Base-by-base conservation (phyloP, 176 grass and related monocot genomes). In the Phoenix roebelenii region DNA sequence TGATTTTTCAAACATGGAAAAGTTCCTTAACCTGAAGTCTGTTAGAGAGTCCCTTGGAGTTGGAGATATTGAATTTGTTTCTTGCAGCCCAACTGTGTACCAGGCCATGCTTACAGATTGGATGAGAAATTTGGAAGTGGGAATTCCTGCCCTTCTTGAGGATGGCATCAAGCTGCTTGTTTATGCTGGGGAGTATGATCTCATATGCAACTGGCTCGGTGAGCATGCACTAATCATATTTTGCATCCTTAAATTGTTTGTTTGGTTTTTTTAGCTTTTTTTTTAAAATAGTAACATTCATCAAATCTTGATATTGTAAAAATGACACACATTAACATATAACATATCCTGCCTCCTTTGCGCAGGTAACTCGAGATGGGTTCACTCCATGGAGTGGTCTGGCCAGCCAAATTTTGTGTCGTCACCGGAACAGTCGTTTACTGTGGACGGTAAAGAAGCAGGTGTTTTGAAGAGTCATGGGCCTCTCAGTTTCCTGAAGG, bases 131-230 rank as follows among this genome's bases (percentile, higher is more conserved):
- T 80, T 95, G 74, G 85, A 95, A 86, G 80, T 89, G 50, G 90
- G 90, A 60, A 89, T 95, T 68, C 90, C 85, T 35, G 71, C 88
- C 28, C 85, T 95, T 59, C 85, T 95, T 69, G 85, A 95, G 72
- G 81, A 81, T 19, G 57, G 84, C 23, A 84, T 95, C 60, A 81
- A 86, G 67, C 70, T 95, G 17, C 71, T 95, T 32, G 72, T 95
- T 62, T 95, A 89, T 76, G 90, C 90, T 55, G 90, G 90, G 52
- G 90, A 95, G 64, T 95, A 95, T 68, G 90, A 95, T 72, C 90
- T 95, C 57, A 95, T 95, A 61, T 95, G 90, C 60, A 95, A 89
- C 56, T 95, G 90, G 90, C 64, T 89, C 25, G 90, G 90, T 95
- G 68, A 79, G 75, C 60, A 20, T 63, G 12, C 75, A 17, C 57